phyloP scores from a whole-genome alignment of 331 rosid genomes.

The Pyracantha coccinea region DNA sequence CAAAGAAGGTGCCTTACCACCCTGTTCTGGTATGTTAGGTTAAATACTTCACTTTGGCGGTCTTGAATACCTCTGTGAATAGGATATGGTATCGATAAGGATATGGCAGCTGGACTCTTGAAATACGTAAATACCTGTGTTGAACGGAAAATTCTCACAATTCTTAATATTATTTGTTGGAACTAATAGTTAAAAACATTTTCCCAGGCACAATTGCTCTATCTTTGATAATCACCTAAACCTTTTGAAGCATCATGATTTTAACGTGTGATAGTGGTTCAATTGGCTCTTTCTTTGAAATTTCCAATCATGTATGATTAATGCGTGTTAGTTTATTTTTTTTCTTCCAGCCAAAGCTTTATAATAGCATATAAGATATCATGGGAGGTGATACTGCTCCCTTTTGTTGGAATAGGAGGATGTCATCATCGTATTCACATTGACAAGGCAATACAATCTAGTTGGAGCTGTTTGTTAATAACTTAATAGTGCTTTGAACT shows the following conservation, averaged over 20 bases:
- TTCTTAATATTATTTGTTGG: not conserved
- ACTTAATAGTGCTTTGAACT: not conserved
- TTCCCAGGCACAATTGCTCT: not conserved
- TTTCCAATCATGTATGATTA: too few species aligned
- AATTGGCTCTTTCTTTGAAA: not conserved
- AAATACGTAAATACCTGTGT: not conserved
- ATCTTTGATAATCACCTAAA: not conserved
- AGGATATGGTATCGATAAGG: not conserved
- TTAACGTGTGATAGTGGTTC: not conserved
- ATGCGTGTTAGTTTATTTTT: not conserved
- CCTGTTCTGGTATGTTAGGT: not conserved
- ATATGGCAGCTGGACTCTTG: not conserved
- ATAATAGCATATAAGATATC: not conserved
- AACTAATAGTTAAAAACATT: not conserved
- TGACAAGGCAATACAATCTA: constrained; percentile 3
- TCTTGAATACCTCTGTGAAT: not conserved
- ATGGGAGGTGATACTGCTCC: not conserved
- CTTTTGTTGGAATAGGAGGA: not conserved
- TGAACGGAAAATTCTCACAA: not conserved
- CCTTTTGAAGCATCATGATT: not conserved
- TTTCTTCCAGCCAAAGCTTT: not conserved
- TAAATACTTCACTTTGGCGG: not conserved
- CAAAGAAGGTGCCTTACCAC: not conserved
- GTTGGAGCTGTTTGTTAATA: not conserved
- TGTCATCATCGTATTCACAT: not conserved